Base-by-base conservation (phyloP, 1,284 basidiomycete species). In the Marasmius oreades region DNA sequence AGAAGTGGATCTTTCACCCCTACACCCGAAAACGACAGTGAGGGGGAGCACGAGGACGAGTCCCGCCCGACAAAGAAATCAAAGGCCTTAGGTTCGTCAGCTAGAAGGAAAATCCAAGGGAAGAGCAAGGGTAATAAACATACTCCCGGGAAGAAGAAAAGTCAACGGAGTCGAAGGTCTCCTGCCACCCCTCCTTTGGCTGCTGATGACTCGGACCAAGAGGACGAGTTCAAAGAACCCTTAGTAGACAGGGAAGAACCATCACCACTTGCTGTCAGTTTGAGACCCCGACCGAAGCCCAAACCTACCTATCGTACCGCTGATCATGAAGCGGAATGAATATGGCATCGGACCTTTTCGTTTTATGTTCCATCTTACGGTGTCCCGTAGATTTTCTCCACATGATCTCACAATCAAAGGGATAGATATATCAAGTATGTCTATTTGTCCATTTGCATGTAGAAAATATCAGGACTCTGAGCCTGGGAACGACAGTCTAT, bases 201-300 rank as follows among this genome's bases (percentile, higher is more conserved):
- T 31, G 26, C 18, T 57, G 58, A 18, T 52, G 47, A 42, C 7
- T 50, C 47, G 47, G 47, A 33, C 26, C 26, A 26, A 31, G 24
- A 14, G 47, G 47, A 28, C 24, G 26, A 50, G 47, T 50, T 50
- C 26, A 20, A 31, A 18, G 24, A 50, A 20, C n/a, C 45, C 18
- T 63, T 60, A 48, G 66, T 67, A 11, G 55, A 57, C 23, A 51
- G 53, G 37, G 45, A 59, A 14, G 55, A 55, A 53, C 53, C 58
- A 58, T 48, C 52, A 22, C 59, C 64, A 36, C 51, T 62, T 5
- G 59, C 60, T 26, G 59, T 66, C 18, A 60, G 64, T 53, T 55
- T 66, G 23, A 62, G 68, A 51, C 69, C 69, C 6, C 58, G 66
- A 6, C 66, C 64, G 18, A 70, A 67, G 55, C 70, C 70, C 11